Base-by-base conservation (phyloP, 1,284 basidiomycete genomes). In the Sporisorium exsertum region DNA sequence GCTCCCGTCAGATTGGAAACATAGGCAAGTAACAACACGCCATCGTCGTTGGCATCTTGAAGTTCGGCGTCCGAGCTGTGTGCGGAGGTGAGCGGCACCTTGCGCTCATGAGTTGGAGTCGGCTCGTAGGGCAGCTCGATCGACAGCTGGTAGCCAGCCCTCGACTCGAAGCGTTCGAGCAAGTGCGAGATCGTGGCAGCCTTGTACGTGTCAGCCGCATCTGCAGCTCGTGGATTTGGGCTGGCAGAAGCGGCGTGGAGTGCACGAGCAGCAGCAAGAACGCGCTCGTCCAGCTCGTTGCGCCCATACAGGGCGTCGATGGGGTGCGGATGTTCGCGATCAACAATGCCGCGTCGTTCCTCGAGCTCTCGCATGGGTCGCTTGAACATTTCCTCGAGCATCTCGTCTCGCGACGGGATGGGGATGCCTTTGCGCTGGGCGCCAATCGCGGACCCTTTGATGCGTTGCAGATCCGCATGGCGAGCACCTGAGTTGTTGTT, bases 21-120 rank as follows among this genome's bases (percentile, higher is more conserved):
- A 73, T 92, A 91, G 5, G 90, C 91, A n/a, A 92, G 86, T 50
- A 91, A 85, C 13, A 91, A 86, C 0, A 89, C 86, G 32, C 87
- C 87, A 53, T 88, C 86, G 55, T 87, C 85, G 9, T 73, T 73
- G 8, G 72, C 77, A 16, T 57, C 40, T 77, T 70, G 40, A n/a
- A 82, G 40, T 27, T 82, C 77, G 9, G 59, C 70, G 9, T 76
- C 73, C n/a, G 73, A 69, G 50, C 72, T 80, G 10, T 55, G 35
- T 2, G 82, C 81, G 5, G 59, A 78, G 0, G 80, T 81, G 15
- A 81, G 50, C 0, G 55, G 72, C 10, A 84, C 83, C 18, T 63
- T 65, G 33, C 84, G 72, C 7, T 72, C 67, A 0, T 35, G 20
- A 4, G 64, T 51, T 7, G 84, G 84, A 5, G 64, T 77, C 1